A percentile compares a stretch with the other conserved stretches of the same genome.
Conservation (phyloP, 75 land plant species). For the Cryptomeria japonica region DNA sequence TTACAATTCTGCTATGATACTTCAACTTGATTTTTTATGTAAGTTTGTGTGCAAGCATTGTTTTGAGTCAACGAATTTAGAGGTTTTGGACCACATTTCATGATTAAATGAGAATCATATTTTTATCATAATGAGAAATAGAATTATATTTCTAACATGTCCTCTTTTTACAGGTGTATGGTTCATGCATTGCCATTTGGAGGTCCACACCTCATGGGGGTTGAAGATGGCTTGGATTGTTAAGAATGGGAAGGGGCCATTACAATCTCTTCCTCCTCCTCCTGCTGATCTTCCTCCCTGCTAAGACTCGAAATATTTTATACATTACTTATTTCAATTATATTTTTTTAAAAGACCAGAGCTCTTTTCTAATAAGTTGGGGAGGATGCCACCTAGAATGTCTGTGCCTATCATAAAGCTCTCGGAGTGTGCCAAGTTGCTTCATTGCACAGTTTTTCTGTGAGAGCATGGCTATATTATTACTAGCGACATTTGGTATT, state of each 20-base stretch:
- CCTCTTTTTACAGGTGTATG: slow-evolving; percentile 39
- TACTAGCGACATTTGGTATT: not conserved
- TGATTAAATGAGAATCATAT: not conserved
- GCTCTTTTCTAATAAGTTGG: not conserved
- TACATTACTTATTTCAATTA: not conserved
- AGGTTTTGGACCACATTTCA: too few relatives aligned
- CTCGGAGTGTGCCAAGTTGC: not conserved
- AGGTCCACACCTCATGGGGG: slow-evolving; percentile 65
- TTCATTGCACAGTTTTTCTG: not conserved
- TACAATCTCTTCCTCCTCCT: slow-evolving; percentile 53
- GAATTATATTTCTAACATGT: not conserved
- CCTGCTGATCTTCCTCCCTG: slow-evolving; percentile 51
- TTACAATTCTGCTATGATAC: too few relatives aligned
- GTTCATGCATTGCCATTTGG: slow-evolving; percentile 65
- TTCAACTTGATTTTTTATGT: too few relatives aligned
- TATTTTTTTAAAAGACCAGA: not conserved
- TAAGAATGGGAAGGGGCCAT: slow-evolving; percentile 38
- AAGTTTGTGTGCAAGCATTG: too few relatives aligned
- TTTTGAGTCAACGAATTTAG: too few relatives aligned
- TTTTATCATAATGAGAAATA: not conserved
- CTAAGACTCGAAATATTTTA: not conserved
- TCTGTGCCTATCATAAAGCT: not conserved
- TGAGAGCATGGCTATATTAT: not conserved
- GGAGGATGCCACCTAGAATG: not conserved
- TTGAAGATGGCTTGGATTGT: slow-evolving; percentile 66